These are phyloP conservation scores for Coemansia aciculifera DNA, from an alignment of 192 early-diverging fungal species.

Conservation along the genomic window DNA sequence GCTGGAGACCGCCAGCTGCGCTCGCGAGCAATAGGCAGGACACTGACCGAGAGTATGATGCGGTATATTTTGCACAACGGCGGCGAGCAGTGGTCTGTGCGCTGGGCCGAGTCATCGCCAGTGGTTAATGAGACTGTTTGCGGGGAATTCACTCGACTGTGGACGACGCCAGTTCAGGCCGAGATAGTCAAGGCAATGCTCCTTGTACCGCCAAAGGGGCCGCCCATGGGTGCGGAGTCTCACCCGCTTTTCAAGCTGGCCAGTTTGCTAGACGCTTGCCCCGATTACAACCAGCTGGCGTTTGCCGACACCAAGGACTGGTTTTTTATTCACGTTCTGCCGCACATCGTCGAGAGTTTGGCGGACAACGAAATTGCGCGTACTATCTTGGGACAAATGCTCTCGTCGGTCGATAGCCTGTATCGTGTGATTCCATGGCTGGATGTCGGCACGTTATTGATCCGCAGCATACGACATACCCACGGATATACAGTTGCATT, in stretches of 20 bases:
- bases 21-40: conserved; percentile 7
- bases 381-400: conserved; percentile 21
- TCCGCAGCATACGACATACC: conserved; percentile 30
- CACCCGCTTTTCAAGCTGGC: conserved; percentile 30
- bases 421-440: conserved; percentile 40
- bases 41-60: conserved; percentile 3
- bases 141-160: conserved; percentile 11
- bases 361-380: conserved; percentile 16
- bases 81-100: conserved; percentile 27
- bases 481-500: conserved; percentile 42
- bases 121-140: conserved; percentile 7
- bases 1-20: conserved; percentile 16
- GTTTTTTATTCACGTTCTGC: conserved; percentile 37
- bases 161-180: conserved; percentile 8
- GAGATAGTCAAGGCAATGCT: conserved; percentile 30
- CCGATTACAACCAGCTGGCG: conserved; percentile 12
- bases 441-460: conserved; percentile 32
- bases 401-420: conserved; percentile 28
- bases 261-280: conserved; percentile 11
- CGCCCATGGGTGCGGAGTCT: not conserved
- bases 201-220: conserved; percentile 12
- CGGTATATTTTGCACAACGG: conserved; percentile 13
- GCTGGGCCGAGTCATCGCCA: conserved; percentile 36
- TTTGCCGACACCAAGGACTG: conserved; percentile 47
- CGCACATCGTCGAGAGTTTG: conserved; percentile 12